Conservation (phyloP, 1,139 yeast species). For the Blastobotrys raffinosifermentans region DNA sequence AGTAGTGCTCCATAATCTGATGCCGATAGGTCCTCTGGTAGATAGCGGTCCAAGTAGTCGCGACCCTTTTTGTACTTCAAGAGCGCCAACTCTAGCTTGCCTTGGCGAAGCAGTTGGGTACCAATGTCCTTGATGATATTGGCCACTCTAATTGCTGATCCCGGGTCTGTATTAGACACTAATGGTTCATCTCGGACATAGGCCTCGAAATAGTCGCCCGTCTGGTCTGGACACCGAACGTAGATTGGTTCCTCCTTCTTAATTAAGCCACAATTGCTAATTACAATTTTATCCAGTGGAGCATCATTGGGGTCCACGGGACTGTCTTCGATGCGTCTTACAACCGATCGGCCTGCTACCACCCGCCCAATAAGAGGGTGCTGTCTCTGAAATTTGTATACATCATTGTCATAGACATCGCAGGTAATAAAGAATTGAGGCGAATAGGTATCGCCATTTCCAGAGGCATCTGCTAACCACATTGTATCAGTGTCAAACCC, state of each 20-base stretch:
- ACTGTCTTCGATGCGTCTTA: conserved; percentile 65
- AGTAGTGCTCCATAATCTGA: conserved; percentile 37
- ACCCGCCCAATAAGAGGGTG: conserved; percentile 94
- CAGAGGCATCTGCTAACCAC: no score
- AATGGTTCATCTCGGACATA: conserved; percentile 65
- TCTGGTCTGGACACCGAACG: conserved; percentile 51
- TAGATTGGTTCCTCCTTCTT: conserved; percentile 45
- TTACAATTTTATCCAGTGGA: conserved; percentile 59
- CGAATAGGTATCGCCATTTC: conserved; percentile 85
- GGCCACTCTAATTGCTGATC: conserved; percentile 62
- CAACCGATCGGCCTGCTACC: conserved; percentile 69
- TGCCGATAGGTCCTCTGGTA: conserved; percentile 47
- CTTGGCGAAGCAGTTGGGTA: conserved; percentile 62
- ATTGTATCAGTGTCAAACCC: no score
- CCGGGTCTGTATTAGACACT: conserved; percentile 54
- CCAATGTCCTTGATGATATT: conserved; percentile 70
- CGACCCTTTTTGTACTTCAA: conserved; percentile 67
- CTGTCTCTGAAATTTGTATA: conserved; percentile 80
- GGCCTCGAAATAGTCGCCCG: conserved; percentile 79
- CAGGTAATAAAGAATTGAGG: conserved; percentile 84
- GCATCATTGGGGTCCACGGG: conserved; percentile 60
- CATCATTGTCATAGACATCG: no score
- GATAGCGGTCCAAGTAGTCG: conserved; percentile 60
- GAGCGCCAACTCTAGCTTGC: conserved; percentile 50
- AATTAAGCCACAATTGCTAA: conserved; percentile 69